These are phyloP conservation scores for Blastobotrys peoriensis DNA, from an alignment of 805 yeast genomes.

Conservation along the genomic window DNA sequence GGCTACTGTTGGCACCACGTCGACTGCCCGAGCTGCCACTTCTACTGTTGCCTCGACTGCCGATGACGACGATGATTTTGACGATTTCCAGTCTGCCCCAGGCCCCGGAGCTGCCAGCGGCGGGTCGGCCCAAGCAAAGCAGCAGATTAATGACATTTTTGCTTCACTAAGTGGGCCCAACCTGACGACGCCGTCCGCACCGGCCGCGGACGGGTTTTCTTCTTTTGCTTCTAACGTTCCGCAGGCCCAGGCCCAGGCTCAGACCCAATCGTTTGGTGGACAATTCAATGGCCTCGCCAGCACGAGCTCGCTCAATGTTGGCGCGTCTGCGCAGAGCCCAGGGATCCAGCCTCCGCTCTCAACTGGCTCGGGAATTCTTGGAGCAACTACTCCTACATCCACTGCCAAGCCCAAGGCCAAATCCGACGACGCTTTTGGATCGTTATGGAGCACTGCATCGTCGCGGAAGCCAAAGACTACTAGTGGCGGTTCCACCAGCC, in stretches of 20 bases:
- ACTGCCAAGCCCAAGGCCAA: slow-evolving; percentile 8
- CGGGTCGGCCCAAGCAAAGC: slow-evolving; percentile 16
- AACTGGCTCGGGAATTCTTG: background rate
- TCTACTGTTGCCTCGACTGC: slow-evolving; percentile 24
- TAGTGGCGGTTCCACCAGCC: slow-evolving; percentile 11
- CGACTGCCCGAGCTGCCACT: slow-evolving; percentile 18
- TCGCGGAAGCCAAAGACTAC: slow-evolving; percentile 18
- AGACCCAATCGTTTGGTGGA: background rate
- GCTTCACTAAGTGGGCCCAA: background rate
- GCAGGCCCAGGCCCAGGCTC: background rate
- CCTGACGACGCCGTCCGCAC: slow-evolving; percentile 9
- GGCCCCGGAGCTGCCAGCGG: slow-evolving; percentile 17
- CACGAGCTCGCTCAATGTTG: background rate
- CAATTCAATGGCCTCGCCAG: background rate
- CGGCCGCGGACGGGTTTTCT: slow-evolving; percentile 19
- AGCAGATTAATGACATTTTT: slow-evolving; percentile 17
- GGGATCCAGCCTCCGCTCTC: background rate
- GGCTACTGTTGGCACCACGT: slow-evolving; percentile 16
- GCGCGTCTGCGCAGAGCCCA: background rate
- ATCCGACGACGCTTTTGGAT: slow-evolving; percentile 34
- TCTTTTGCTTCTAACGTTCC: slow-evolving; percentile 19
- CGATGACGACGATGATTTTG: slow-evolving; percentile 55
- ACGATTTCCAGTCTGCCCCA: slow-evolving; percentile 62
- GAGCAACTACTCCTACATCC: slow-evolving; percentile 1
- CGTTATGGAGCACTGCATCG: slow-evolving; percentile 33